Evolutionary conservation across 495 filamentous ascomycete species (phyloP).

Genomic region (Thermochaetoides thermophila): DNA sequence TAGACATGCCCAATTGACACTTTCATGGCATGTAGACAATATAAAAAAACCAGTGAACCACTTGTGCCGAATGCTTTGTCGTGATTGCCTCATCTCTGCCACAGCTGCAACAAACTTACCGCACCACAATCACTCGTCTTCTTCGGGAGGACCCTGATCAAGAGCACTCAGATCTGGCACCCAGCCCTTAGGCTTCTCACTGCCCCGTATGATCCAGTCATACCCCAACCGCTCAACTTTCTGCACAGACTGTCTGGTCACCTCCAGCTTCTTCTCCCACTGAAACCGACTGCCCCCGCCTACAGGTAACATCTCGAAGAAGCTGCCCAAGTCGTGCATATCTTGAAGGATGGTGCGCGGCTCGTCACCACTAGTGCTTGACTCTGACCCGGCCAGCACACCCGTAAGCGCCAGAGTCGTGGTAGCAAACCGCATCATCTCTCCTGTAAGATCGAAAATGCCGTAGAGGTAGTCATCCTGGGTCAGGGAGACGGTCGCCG

Average conservation of each 20-base stretch:
- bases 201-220: conserved; percentile 69
- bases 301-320: conserved; percentile 57
- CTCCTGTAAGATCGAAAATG: conserved; percentile 81
- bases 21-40: no score
- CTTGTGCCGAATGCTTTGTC: no score
- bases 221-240: conserved; percentile 90
- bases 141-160: conserved; percentile 8
- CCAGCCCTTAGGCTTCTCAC: conserved; percentile 85
- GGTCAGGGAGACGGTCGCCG: conserved; percentile 43
- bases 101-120: not conserved
- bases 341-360: conserved; percentile 53
- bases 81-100: no score
- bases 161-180: conserved; percentile 53
- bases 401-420: conserved; percentile 57
- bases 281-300: conserved; percentile 21
- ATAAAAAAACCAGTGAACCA: no score
- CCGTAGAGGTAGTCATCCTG: conserved; percentile 82
- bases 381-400: conserved; percentile 23
- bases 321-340: conserved; percentile 54
- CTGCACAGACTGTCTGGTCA: conserved; percentile 76
- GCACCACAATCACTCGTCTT: conserved; percentile 5
- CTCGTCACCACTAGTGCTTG: conserved; percentile 8
- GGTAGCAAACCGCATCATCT: conserved; percentile 92
- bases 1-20: no score
- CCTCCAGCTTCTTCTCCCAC: conserved; percentile 63